These are phyloP conservation scores for Panus rudis DNA, from an alignment of 768 basidiomycete species.

Conservation along the genomic window DNA sequence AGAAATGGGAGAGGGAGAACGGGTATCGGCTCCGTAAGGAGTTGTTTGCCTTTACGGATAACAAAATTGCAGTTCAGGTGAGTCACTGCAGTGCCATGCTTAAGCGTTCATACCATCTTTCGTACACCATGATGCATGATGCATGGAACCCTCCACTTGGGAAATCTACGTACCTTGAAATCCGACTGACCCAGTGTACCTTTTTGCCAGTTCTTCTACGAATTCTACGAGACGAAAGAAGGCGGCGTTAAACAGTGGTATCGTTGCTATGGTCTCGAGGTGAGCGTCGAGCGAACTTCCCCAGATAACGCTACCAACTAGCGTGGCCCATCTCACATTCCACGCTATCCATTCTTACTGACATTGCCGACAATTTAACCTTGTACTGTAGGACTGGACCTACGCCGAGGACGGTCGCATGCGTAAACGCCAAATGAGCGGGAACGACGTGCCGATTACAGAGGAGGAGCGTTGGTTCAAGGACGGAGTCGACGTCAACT, in stretches of 20 bases:
- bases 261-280: constrained; percentile 42
- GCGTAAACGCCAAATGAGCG: constrained; percentile 48
- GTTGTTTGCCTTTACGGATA: constrained; percentile 44
- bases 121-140: background rate
- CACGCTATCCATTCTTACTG: background rate
- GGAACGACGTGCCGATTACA: constrained; percentile 38
- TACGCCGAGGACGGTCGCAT: constrained; percentile 44
- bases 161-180: background rate
- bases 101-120: background rate
- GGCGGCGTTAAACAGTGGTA: constrained; percentile 34
- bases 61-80: constrained; percentile 50
- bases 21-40: constrained; percentile 46
- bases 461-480: constrained; percentile 47
- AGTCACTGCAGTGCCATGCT: constrained; percentile 10
- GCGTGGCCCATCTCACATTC: background rate
- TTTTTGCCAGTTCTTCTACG: constrained; percentile 29
- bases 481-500: constrained; percentile 34
- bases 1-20: constrained; percentile 47
- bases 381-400: constrained; percentile 41
- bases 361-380: background rate
- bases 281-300: too few relatives aligned
- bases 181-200: background rate
- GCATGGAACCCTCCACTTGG: background rate
- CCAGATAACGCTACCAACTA: too few relatives aligned
- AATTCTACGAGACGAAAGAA: constrained; percentile 40